Evolutionary conservation across 306 rosid genomes (phyloP).

Genomic region (Ochetophila trinervis): DNA sequence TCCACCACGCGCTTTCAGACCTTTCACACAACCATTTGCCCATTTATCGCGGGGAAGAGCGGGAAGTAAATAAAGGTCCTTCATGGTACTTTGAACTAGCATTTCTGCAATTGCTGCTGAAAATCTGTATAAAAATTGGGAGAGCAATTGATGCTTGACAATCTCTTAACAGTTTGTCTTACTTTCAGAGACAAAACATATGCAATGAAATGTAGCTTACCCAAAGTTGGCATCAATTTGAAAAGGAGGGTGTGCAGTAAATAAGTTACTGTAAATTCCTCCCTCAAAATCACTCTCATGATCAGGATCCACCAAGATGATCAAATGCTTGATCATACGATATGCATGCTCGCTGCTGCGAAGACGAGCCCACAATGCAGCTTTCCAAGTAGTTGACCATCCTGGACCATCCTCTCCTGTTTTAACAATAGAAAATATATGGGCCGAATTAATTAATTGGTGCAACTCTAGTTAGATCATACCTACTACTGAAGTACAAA

Average conservation of each 20-base stretch:
- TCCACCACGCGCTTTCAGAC: slow-evolving; percentile 74
- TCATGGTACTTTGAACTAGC: slow-evolving; percentile 77
- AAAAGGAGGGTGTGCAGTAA: slow-evolving; percentile 89
- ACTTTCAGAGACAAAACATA: no score
- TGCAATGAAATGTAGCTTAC: slow-evolving; percentile 33
- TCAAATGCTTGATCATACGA: slow-evolving; percentile 83
- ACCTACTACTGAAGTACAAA: background rate
- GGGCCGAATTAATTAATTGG: background rate
- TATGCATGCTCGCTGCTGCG: slow-evolving; percentile 77
- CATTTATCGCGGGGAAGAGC: slow-evolving; percentile 79
- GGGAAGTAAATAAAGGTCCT: slow-evolving; percentile 70
- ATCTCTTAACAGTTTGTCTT: no score
- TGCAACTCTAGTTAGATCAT: background rate
- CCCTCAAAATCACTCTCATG: slow-evolving; percentile 68
- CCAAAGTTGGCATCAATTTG: slow-evolving; percentile 95
- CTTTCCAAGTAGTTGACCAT: slow-evolving; percentile 92
- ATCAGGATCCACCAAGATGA: slow-evolving; percentile 72
- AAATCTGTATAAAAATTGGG: slow-evolving; percentile 43
- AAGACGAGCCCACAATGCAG: slow-evolving; percentile 77
- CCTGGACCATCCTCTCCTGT: slow-evolving; percentile 96
- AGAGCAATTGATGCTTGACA: no score
- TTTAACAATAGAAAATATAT: slow-evolving; percentile 18
- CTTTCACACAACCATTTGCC: slow-evolving; percentile 79
- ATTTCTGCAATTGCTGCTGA: slow-evolving; percentile 70
- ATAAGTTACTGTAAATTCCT: slow-evolving; percentile 85